Evolutionary conservation across 768 basidiomycete species (phyloP).

Genomic region (Psilocybe sp.): DNA sequence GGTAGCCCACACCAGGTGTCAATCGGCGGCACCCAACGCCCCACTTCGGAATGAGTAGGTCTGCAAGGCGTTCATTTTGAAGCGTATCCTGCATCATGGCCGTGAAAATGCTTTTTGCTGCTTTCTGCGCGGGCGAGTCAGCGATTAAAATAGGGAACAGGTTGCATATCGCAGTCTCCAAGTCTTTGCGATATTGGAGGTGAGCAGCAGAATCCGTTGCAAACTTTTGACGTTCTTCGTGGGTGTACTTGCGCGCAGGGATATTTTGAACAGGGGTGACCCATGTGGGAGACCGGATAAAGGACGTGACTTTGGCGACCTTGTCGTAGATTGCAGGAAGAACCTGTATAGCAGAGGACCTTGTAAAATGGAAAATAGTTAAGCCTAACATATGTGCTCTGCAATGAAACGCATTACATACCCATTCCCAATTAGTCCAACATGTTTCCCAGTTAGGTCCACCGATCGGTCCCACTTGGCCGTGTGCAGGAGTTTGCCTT

Average conservation of each 20-base stretch:
- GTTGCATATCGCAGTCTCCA: conserved; percentile 35
- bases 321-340: conserved; percentile 27
- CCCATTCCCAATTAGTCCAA: conserved; percentile 19
- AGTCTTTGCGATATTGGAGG: conserved; percentile 33
- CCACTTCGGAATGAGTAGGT: conserved; percentile 28
- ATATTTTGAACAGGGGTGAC: conserved; percentile 20
- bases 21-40: conserved; percentile 28
- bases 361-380: neutral
- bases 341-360: conserved; percentile 26
- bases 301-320: conserved; percentile 30
- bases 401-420: neutral
- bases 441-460: conserved; percentile 17
- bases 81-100: conserved; percentile 40
- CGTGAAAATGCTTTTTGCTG: conserved; percentile 4
- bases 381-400: too few species aligned
- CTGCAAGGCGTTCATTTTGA: conserved; percentile 37
- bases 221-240: conserved; percentile 37
- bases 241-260: conserved; percentile 25
- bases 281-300: conserved; percentile 28
- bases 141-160: conserved; percentile 24
- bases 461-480: conserved; percentile 16
- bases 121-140: conserved; percentile 28
- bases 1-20: conserved; percentile 29
- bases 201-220: conserved; percentile 32
- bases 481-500: conserved; percentile 17